These are phyloP conservation scores for Fraxinus sp. DNA, from an alignment of 305 asterid species.

Conservation along the genomic window DNA sequence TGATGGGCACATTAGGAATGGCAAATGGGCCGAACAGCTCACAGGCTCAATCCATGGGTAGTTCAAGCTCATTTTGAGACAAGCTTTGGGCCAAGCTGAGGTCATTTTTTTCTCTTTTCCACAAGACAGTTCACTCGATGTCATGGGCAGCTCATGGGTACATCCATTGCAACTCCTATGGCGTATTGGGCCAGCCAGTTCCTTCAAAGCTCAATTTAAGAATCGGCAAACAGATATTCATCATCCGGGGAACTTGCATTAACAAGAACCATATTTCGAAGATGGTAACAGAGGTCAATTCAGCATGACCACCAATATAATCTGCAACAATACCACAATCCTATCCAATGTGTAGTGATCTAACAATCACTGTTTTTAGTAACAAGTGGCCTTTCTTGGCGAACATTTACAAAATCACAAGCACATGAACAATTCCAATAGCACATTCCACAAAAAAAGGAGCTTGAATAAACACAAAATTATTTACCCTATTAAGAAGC, in stretches of 20 bases:
- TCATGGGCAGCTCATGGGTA: neutral
- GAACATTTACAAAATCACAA: neutral
- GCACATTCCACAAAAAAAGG: no score
- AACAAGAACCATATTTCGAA: neutral
- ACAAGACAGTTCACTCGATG: neutral
- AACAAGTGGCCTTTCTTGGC: neutral
- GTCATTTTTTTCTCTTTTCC: neutral
- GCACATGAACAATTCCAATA: no score
- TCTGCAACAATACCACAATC: neutral
- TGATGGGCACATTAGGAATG: neutral
- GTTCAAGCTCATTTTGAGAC: neutral
- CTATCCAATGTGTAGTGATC: neutral
- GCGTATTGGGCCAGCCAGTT: neutral
- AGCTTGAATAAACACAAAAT: no score
- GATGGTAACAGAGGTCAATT: neutral
- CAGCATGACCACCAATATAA: neutral
- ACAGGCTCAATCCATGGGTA: neutral
- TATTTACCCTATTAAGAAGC: neutral
- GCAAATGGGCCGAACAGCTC: neutral
- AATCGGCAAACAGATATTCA: neutral
- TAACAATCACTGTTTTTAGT: neutral
- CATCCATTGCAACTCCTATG: neutral
- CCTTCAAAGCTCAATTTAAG: neutral
- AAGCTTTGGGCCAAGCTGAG: neutral
- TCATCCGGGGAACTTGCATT: neutral